Conservation (phyloP, 2,329 filamentous ascomycete species). For the Nigrospora oryzae region DNA sequence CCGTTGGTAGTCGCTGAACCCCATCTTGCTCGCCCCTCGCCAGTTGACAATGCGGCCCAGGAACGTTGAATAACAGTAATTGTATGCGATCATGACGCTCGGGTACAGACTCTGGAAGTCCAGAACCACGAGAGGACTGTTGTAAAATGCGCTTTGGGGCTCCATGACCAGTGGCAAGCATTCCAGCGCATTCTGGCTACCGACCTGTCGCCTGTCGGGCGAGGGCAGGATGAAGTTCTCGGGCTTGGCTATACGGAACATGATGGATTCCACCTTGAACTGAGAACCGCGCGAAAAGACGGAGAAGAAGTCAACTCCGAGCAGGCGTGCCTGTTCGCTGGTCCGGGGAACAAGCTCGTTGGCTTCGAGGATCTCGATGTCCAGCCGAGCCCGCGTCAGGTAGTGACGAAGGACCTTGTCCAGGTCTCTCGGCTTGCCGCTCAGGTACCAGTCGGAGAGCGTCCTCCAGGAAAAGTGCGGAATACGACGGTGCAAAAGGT, state of each 20-base stretch:
- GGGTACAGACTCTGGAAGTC: constrained; percentile 97
- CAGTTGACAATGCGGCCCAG: constrained; percentile 77
- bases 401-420: constrained; percentile 74
- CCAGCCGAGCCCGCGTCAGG: constrained; percentile 63
- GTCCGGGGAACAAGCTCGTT: constrained; percentile 86
- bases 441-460: constrained; percentile 75
- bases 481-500: constrained; percentile 77
- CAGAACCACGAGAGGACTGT: constrained; percentile 77
- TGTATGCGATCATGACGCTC: constrained; percentile 98
- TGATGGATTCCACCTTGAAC: constrained; percentile 97
- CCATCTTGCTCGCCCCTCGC: constrained; percentile 92
- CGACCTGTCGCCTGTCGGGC: constrained; percentile 85
- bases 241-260: constrained; percentile 97
- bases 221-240: constrained; percentile 90
- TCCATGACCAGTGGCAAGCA: constrained; percentile 96
- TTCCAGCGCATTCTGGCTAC: constrained; percentile 86
- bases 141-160: constrained; percentile 90
- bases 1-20: constrained; percentile 79
- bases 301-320: constrained; percentile 94
- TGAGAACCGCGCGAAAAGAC: constrained; percentile 93
- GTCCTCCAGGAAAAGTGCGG: constrained; percentile 78
- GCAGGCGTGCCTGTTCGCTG: constrained; percentile 84
- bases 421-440: constrained; percentile 58
- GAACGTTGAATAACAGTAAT: constrained; percentile 97
- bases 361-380: constrained; percentile 83